phyloP scores from a whole-genome alignment of 176 grass and related monocot species.

The Bromus sterilis region DNA sequence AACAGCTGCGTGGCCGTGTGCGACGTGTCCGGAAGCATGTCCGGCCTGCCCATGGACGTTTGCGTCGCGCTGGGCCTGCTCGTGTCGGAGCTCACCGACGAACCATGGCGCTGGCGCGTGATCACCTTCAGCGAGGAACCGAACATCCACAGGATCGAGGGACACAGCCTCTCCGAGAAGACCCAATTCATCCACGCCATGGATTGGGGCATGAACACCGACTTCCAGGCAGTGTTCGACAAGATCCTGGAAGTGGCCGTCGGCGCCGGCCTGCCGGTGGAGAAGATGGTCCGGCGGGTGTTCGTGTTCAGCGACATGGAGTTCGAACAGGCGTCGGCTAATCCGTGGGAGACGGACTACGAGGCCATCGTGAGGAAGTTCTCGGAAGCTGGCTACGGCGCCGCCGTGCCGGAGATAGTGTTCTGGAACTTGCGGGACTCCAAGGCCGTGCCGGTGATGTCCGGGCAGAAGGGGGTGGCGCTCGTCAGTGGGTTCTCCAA shows the following conservation, averaged over 20 bases:
- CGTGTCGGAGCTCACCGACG: conserved; percentile 68
- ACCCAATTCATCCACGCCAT: conserved; percentile 15
- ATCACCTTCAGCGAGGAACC: conserved; percentile 54
- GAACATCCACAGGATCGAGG: conserved; percentile 32
- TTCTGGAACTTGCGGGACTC: conserved; percentile 65
- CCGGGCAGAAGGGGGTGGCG: conserved; percentile 42
- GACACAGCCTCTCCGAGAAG: conserved; percentile 28
- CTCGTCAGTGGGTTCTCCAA: conserved; percentile 70
- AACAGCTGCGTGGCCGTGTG: conserved; percentile 59
- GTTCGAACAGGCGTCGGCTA: conserved; percentile 36
- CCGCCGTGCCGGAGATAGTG: conserved; percentile 54
- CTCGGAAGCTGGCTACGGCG: conserved; percentile 31
- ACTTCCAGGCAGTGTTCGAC: conserved; percentile 60
- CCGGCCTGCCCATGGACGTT: conserved; percentile 54
- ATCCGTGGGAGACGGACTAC: conserved; percentile 59
- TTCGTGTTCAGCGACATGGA: conserved; percentile 80
- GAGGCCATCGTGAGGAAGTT: conserved; percentile 55
- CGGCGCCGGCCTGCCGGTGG: conserved; percentile 9
- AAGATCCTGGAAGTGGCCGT: conserved; percentile 42
- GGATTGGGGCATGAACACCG: conserved; percentile 44
- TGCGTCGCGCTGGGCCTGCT: conserved; percentile 68
- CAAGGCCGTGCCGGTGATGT: conserved; percentile 32
- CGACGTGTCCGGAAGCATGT: conserved; percentile 75
- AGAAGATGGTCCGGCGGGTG: conserved; percentile 42
- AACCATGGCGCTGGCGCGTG: conserved; percentile 62